Conservation (phyloP, 163 green algal genomes). For the Chloromonas sp. region DNA sequence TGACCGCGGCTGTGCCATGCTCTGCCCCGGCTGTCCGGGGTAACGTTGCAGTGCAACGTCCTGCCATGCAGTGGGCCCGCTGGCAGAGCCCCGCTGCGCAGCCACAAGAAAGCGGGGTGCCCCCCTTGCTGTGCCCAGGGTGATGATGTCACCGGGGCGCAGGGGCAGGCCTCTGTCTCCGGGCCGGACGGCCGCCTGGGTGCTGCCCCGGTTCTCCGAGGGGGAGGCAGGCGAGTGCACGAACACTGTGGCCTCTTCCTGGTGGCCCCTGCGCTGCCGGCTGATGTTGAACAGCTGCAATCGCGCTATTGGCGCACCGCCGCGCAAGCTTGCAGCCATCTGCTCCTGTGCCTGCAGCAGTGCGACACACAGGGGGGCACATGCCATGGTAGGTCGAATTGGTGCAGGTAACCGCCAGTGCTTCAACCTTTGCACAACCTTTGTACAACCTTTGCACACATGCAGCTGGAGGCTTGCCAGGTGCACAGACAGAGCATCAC, state of each 20-base stretch:
- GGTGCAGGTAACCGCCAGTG: too few relatives aligned
- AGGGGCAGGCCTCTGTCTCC: neutral
- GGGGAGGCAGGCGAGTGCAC: neutral
- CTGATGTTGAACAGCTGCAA: conserved; percentile 4
- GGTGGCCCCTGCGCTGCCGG: neutral
- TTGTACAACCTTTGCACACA: too few relatives aligned
- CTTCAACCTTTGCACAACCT: too few relatives aligned
- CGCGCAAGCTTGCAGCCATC: neutral
- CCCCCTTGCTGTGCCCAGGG: neutral
- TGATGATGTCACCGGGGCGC: neutral
- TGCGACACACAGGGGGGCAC: too few relatives aligned
- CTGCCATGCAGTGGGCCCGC: too few relatives aligned
- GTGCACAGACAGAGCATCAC: too few relatives aligned
- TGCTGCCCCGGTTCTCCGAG: neutral
- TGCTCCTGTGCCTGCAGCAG: too few relatives aligned
- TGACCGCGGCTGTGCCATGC: too few relatives aligned
- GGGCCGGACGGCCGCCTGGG: neutral
- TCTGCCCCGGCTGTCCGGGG: too few relatives aligned
- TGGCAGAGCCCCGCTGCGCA: neutral
- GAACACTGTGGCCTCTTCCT: neutral
- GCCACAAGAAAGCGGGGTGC: neutral
- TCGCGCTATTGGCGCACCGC: neutral
- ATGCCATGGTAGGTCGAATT: too few relatives aligned
- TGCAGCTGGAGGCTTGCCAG: too few relatives aligned
- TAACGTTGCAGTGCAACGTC: too few relatives aligned